Evolutionary conservation across 169 alveolate species (phyloP), one percentile per base, ranked within the genome.

Genomic region (Cryptosporidium meleagridis): DNA sequence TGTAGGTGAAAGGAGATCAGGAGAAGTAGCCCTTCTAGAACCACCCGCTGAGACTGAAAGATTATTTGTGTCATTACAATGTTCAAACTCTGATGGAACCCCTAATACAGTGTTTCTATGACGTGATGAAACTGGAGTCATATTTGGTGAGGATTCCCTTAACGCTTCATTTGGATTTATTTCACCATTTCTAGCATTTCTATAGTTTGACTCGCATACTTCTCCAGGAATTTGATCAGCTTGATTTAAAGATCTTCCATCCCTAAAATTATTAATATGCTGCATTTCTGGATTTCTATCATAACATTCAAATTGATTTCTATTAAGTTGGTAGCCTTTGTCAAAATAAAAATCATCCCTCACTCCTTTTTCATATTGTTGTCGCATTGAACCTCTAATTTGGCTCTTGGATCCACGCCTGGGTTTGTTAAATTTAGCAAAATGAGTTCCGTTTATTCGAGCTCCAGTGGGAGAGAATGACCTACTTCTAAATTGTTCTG

Each of bases 401-500:
- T 55, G 67, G 26, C 12, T 26, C 3, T 39, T 16, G 2, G 67
- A 26, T 0, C 67, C 67, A 55, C 67, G 35, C 14, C 7, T 26
- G 0, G 67, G 18, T 10, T 9, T 55, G 4, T 55, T 55, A 55
- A 55, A 23, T 48, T 69, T 23, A 44, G 37, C 1, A 70, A 23
- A 5, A 18, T 4, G 18, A 2, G 68, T 52, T 16, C 35, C 29
- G 4, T 37, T 53, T 23, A n/a, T 10, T 31, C 21, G 10, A 8
- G 31, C 51, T 5, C 48, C 80, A 44, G 44, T 12, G 0, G 89
- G 89, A 14, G 89, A 80, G 23, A 80, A 65, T 21, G 89, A 59
- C 31, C 89, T 80, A 23, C 89, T 80, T 31, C 89, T 80, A 23
- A 80, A 80, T 39, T 80, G 89, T 59, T 80, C 89, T 37, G 89